These are phyloP conservation scores for Thyridium curvatum DNA, from an alignment of 2,329 filamentous ascomycete species.

Conservation along the genomic window DNA sequence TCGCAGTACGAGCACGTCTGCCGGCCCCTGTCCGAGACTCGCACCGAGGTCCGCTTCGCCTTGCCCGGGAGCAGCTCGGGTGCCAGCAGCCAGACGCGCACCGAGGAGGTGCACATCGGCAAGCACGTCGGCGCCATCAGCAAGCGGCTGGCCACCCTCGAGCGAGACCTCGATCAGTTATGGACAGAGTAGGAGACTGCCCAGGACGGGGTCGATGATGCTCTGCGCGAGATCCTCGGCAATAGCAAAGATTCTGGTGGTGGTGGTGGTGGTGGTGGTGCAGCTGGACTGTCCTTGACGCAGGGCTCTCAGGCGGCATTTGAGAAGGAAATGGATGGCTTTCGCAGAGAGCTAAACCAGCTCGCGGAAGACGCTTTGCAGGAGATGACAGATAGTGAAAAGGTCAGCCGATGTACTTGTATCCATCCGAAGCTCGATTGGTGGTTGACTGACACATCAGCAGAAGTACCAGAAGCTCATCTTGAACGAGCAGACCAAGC, in stretches of 20 bases:
- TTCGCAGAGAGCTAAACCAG: slow-evolving; percentile 3
- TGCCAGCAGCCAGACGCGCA: neutral
- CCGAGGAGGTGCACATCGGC: slow-evolving; percentile 7
- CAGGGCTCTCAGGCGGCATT: neutral
- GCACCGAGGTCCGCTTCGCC: slow-evolving; percentile 7
- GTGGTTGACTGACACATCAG: neutral
- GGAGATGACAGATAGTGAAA: slow-evolving; percentile 12
- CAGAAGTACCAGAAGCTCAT: slow-evolving; percentile 12
- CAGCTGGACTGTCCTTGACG: slow-evolving; percentile 1
- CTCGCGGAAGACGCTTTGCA: neutral
- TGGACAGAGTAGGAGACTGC: slow-evolving; percentile 26
- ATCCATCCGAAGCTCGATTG: no score
- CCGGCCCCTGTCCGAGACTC: slow-evolving; percentile 6
- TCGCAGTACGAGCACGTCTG: slow-evolving; percentile 2
- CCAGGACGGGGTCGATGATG: slow-evolving; percentile 32
- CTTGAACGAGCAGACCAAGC: slow-evolving; percentile 11
- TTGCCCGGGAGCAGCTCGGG: neutral
- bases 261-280: no score
- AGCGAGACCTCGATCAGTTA: slow-evolving; percentile 8
- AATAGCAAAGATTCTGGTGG: neutral
- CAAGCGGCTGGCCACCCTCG: slow-evolving; percentile 3
- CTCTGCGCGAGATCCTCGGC: slow-evolving; percentile 6
- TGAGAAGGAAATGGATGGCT: slow-evolving; percentile 1
- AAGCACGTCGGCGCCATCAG: slow-evolving; percentile 7
- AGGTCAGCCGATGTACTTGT: slow-evolving; percentile 1